Conservation (phyloP, 306 rosid species). For the Inga oerstediana region DNA sequence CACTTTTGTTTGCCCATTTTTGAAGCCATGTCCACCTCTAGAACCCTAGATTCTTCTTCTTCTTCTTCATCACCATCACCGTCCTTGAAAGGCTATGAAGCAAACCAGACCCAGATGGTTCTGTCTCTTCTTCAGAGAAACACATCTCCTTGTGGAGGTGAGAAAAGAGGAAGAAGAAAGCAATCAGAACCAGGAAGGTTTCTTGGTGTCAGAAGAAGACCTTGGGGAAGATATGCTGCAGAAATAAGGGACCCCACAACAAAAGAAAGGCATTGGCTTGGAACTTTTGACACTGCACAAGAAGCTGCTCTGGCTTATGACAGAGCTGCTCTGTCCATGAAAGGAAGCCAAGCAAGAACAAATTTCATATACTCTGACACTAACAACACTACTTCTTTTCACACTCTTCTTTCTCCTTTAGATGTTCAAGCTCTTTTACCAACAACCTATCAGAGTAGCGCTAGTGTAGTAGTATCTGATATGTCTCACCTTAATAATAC, state of each 20-base stretch:
- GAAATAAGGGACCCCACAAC: constrained; percentile 98
- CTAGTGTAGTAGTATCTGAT: background rate
- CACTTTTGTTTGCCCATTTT: constrained; percentile 34
- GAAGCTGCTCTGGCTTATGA: constrained; percentile 99
- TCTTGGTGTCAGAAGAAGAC: constrained; percentile 90
- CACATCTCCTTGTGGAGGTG: constrained; percentile 67
- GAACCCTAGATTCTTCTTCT: constrained; percentile 46
- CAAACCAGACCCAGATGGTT: constrained; percentile 56
- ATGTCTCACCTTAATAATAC: constrained; percentile 33
- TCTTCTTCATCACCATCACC: constrained; percentile 8
- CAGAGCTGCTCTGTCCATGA: constrained; percentile 97
- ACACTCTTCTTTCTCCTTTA: constrained; percentile 58
- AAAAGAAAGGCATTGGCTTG: constrained; percentile 98
- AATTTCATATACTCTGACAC: constrained; percentile 86
- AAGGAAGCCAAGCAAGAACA: constrained; percentile 95
- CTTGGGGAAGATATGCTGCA: constrained; percentile 99
- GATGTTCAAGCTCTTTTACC: constrained; percentile 60
- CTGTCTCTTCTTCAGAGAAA: constrained; percentile 66
- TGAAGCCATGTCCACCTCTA: constrained; percentile 74
- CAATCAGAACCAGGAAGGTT: constrained; percentile 92
- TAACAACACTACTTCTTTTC: constrained; percentile 55
- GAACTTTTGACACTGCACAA: constrained; percentile 98
- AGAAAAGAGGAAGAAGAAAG: constrained; percentile 84
- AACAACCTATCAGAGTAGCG: background rate
- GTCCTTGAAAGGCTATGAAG: constrained; percentile 49